Evolutionary conservation across 176 grass and related monocot genomes (phyloP), one percentile per base, ranked within the genome.

Genomic region (Leersia perrieri): DNA sequence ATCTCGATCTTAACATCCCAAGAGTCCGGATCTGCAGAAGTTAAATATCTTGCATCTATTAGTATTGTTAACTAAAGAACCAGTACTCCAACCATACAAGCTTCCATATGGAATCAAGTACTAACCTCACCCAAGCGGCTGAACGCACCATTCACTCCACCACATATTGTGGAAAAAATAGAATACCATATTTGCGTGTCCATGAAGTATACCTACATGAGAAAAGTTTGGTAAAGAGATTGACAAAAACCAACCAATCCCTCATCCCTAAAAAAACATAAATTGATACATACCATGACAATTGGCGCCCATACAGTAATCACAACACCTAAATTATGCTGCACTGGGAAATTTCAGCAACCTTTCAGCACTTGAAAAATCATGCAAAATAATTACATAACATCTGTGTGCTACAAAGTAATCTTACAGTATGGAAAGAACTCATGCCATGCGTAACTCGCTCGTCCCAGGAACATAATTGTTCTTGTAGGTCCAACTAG

Each of bases 101-200:
- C 63, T 69, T 45, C 29, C 18, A 68, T 33, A 87, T 86, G 72
- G 51, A 45, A 83, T 79, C 32, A 76, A 99, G 53, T 58, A 83
- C 84, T 32, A 70, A 99, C 96, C 92, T 99, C 96, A 82, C 96
- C 96, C 86, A 99, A 72, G 80, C 71, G 96, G 79, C 96, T 95
- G 69, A 99, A 99, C 60, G 92, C 92, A 66, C 96, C 96, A 77
- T 81, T 89, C 42, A 95, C 87, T 79, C 96, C 96, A 64, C 96
- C 96, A 79, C 82, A 91, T 84, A 99, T 84, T 36, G 96, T 99
- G 44, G 92, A 99, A 85, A 99, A 99, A 91, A 99, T 99, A 63
- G 90, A 90, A 39, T 99, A 99, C 96, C 96, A 99, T 93, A 99
- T 99, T 90, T 95, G 92, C 14, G 96, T 88, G 74, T 99, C 96